Conservation (phyloP, 2,329 filamentous ascomycete genomes). For the Venturia pyrina region DNA sequence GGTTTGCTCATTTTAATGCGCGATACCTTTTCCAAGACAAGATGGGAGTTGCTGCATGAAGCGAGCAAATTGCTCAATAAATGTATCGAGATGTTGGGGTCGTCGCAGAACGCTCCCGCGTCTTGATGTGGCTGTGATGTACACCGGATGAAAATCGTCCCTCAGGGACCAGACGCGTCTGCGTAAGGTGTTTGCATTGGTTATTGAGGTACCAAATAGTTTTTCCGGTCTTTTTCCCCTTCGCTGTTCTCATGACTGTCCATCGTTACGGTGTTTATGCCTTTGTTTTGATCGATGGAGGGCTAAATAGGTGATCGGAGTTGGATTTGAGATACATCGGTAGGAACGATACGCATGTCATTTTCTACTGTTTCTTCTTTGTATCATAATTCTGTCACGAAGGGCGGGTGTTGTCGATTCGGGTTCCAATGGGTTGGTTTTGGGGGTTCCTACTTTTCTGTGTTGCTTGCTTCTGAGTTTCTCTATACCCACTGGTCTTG, state of each 20-base stretch:
- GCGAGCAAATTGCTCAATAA: slow-evolving; percentile 70
- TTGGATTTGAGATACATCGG: background rate
- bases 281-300: background rate
- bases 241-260: background rate
- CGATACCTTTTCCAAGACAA: slow-evolving; percentile 68
- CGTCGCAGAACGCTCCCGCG: background rate
- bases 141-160: background rate
- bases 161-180: background rate
- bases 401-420: background rate
- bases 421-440: background rate
- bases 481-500: slow-evolving; percentile 4
- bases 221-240: background rate
- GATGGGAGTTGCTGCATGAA: slow-evolving; percentile 89
- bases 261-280: background rate
- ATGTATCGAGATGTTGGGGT: slow-evolving; percentile 56
- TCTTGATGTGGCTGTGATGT: background rate
- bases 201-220: background rate
- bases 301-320: background rate
- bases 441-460: background rate
- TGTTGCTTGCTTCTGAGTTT: background rate
- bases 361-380: background rate
- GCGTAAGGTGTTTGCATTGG: background rate
- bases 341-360: background rate
- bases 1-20: slow-evolving; percentile 73
- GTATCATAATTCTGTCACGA: background rate